phyloP scores from a whole-genome alignment of 2,329 filamentous ascomycete species.

The Podosphaera fusca region DNA sequence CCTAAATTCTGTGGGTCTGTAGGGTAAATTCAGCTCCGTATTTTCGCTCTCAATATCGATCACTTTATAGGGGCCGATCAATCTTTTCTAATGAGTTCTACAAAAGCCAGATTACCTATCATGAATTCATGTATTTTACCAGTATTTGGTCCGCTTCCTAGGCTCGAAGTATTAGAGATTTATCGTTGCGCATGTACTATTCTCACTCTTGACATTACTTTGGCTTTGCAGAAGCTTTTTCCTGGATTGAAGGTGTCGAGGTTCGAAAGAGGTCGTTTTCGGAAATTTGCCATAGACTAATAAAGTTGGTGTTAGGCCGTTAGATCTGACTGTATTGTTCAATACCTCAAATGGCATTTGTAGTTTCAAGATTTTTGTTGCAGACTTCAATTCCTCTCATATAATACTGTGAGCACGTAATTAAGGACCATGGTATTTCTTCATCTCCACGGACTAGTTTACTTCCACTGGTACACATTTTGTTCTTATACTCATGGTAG shows the following conservation, averaged over 20 bases:
- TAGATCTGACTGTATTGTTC: background rate
- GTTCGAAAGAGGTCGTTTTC: background rate
- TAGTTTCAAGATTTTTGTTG: background rate
- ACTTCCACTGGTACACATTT: conserved; percentile 2
- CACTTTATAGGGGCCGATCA: background rate
- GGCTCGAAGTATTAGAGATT: conserved; percentile 1
- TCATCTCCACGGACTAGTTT: background rate
- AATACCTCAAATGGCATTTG: background rate
- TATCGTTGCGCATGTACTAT: conserved; percentile 1
- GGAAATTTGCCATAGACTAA: background rate
- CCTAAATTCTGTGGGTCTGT: background rate
- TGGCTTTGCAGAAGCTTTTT: conserved; percentile 1
- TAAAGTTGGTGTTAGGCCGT: background rate
- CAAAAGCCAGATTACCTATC: background rate
- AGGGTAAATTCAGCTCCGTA: background rate
- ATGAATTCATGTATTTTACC: conserved; percentile 1
- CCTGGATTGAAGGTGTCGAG: background rate
- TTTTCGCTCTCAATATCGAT: background rate
- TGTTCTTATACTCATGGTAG: background rate
- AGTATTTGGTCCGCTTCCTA: background rate
- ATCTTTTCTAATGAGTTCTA: conserved; percentile 1
- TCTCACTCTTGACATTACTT: conserved; percentile 3
- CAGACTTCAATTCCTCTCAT: background rate
- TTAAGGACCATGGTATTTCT: conserved; percentile 1
- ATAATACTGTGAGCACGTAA: background rate